phyloP scores from a whole-genome alignment of 106 monocot genomes.

The Allium cepa region DNA sequence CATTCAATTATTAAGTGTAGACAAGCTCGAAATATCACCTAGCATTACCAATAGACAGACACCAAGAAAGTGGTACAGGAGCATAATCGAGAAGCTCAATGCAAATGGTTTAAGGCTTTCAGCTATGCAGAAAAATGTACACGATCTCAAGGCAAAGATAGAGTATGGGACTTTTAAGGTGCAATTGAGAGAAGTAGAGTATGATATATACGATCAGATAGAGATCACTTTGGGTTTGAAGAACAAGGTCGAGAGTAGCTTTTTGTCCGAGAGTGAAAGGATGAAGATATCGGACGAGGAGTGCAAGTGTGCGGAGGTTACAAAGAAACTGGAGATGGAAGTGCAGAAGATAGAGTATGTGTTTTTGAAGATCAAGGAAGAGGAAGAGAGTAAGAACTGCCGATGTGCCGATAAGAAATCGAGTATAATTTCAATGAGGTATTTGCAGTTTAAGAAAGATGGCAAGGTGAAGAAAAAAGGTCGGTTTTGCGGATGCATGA shows the following conservation, averaged over 20 bases:
- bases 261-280: conserved; percentile 9
- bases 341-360: conserved; percentile 71
- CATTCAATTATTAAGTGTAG: conserved; percentile 43
- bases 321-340: conserved; percentile 70
- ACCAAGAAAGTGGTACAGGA: conserved; percentile 42
- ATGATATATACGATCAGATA: conserved; percentile 29
- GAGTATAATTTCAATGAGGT: conserved; percentile 12
- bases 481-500: conserved; percentile 13
- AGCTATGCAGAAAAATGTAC: conserved; percentile 28
- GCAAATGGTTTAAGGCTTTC: conserved; percentile 54
- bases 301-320: conserved; percentile 54
- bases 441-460: conserved; percentile 7
- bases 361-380: conserved; percentile 58
- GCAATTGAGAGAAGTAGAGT: conserved; percentile 60
- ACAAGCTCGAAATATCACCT: conserved; percentile 32
- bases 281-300: conserved; percentile 41
- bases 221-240: conserved; percentile 39
- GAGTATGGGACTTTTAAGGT: conserved; percentile 35
- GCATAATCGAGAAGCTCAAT: conserved; percentile 40
- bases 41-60: conserved; percentile 9
- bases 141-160: conserved; percentile 51
- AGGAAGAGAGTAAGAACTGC: conserved; percentile 26
- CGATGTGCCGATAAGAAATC: conserved; percentile 3
- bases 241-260: conserved; percentile 33
- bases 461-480: conserved; percentile 9